Conservation (phyloP, 2,329 filamentous ascomycete species). For the Scopulariopsis brevicaulis region DNA sequence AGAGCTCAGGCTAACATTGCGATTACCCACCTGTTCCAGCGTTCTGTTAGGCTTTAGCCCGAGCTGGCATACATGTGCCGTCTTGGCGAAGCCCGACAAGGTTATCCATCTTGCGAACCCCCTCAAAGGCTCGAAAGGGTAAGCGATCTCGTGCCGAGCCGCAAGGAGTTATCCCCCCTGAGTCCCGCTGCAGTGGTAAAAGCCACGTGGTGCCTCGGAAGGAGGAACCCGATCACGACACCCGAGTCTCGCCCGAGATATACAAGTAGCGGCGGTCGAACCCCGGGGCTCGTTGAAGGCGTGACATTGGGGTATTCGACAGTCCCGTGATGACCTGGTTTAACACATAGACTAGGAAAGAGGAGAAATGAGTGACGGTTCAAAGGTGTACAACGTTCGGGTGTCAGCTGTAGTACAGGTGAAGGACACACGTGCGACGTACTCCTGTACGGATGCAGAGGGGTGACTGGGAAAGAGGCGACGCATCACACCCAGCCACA, state of each 20-base stretch:
- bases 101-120: background rate
- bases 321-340: background rate
- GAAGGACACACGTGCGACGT: no score
- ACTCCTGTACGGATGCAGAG: no score
- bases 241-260: background rate
- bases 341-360: background rate
- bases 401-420: no score
- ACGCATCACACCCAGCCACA: no score
- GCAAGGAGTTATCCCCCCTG: background rate
- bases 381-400: background rate
- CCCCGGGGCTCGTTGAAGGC: background rate
- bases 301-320: background rate
- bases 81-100: background rate
- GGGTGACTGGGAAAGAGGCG: no score
- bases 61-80: background rate
- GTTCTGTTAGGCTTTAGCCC: background rate
- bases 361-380: background rate
- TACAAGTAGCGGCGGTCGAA: background rate
- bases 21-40: no score
- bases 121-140: background rate
- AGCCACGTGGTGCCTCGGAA: background rate
- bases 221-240: background rate
- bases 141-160: background rate
- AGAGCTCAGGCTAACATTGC: no score
- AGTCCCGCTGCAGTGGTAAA: background rate